phyloP scores from a whole-genome alignment of 2,329 filamentous ascomycete genomes.

The Penicillium brasilianum region DNA sequence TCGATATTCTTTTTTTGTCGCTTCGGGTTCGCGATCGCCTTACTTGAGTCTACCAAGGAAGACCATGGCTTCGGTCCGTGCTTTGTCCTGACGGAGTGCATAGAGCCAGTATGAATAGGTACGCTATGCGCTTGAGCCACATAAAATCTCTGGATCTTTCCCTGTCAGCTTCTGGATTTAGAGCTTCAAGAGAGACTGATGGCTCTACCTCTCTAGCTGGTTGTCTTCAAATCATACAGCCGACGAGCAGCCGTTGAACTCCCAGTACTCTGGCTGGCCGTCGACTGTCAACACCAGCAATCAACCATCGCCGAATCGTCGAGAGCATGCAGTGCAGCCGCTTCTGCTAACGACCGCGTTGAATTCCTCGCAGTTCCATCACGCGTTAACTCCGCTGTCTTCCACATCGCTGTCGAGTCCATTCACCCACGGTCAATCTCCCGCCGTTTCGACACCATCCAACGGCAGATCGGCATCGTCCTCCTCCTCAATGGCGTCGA shows the following conservation, averaged over 20 bases:
- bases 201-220: conserved; percentile 35
- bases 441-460: conserved; percentile 44
- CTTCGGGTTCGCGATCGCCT: conserved; percentile 20
- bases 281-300: conserved; percentile 38
- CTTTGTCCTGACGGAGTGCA: conserved; percentile 33
- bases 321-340: conserved; percentile 50
- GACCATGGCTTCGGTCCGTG: conserved; percentile 37
- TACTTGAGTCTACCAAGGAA: conserved; percentile 26
- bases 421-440: conserved; percentile 47
- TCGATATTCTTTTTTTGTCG: conserved; percentile 24
- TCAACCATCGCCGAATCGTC: conserved; percentile 45
- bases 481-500: conserved; percentile 50
- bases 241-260: conserved; percentile 39
- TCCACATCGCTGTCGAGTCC: conserved; percentile 52
- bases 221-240: conserved; percentile 38
- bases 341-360: conserved; percentile 50
- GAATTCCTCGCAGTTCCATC: conserved; percentile 44
- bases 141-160: conserved; percentile 3
- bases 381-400: conserved; percentile 47
- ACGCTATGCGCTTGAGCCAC: conserved; percentile 25
- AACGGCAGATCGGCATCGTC: conserved; percentile 39
- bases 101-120: conserved; percentile 47
- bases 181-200: conserved; percentile 29
- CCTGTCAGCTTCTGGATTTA: not conserved
- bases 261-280: conserved; percentile 40